phyloP scores from a whole-genome alignment of 257 asterid species.

The Fraxinus quadrangulata region DNA sequence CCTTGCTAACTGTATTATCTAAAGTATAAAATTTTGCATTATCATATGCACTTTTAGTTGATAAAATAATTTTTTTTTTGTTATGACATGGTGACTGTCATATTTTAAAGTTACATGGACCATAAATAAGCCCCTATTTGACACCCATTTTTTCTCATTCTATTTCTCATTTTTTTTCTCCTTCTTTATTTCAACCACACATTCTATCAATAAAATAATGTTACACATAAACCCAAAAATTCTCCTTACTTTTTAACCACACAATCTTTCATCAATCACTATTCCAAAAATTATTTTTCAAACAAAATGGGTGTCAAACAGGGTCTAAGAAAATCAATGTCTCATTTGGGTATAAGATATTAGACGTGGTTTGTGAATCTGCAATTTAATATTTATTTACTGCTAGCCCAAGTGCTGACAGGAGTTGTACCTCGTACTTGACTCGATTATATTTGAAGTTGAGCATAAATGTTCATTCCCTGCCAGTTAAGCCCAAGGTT shows the following conservation, averaged over 20 bases:
- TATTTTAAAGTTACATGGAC: neutral
- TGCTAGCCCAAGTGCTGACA: neutral
- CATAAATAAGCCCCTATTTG: neutral
- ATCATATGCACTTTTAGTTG: neutral
- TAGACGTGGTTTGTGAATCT: neutral
- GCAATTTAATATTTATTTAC: neutral
- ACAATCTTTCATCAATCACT: too few species aligned
- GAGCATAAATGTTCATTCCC: neutral
- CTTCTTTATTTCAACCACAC: too few species aligned
- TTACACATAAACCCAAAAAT: too few species aligned
- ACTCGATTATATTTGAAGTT: neutral
- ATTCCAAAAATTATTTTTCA: too few species aligned
- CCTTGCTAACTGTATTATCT: neutral
- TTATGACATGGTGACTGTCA: neutral
- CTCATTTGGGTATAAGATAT: neutral
- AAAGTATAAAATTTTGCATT: neutral
- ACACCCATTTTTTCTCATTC: too few species aligned
- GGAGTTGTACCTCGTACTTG: neutral
- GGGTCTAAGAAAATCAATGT: too few species aligned
- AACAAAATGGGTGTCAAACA: too few species aligned
- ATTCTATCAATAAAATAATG: too few species aligned
- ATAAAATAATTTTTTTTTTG: too few species aligned
- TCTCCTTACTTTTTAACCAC: too few species aligned
- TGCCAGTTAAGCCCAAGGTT: neutral
- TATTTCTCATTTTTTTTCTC: too few species aligned